These are phyloP conservation scores for Colletotrichum sidae DNA, from an alignment of 2,329 filamentous ascomycete genomes.

Conservation along the genomic window DNA sequence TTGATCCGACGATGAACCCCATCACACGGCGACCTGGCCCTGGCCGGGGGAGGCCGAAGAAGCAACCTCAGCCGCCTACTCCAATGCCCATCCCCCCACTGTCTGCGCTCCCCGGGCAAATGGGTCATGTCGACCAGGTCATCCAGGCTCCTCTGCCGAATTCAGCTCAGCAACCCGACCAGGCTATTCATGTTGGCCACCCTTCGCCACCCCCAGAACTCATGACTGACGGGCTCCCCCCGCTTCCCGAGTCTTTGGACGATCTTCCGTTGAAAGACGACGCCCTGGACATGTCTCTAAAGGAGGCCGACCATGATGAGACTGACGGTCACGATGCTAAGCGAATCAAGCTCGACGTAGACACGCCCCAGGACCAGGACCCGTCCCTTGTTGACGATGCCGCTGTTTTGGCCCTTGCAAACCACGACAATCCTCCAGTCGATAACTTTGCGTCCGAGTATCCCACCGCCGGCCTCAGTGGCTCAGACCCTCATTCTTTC, in stretches of 20 bases:
- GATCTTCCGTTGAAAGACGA: slow-evolving; percentile 32
- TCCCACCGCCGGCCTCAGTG: slow-evolving; percentile 41
- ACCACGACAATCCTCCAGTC: slow-evolving; percentile 52
- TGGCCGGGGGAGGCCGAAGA: slow-evolving; percentile 65
- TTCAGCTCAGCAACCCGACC: slow-evolving; percentile 16
- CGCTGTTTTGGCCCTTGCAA: slow-evolving; percentile 60
- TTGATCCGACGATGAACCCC: slow-evolving; percentile 66
- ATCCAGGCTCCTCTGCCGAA: slow-evolving; percentile 11
- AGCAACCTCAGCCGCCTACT: slow-evolving; percentile 48
- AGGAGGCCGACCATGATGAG: slow-evolving; percentile 44
- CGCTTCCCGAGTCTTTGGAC: slow-evolving; percentile 24
- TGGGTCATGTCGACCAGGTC: background rate
- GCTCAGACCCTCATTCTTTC: slow-evolving; percentile 45
- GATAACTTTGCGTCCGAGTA: slow-evolving; percentile 58
- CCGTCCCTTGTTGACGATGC: slow-evolving; percentile 56
- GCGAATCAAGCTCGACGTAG: slow-evolving; percentile 45
- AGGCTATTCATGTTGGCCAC: slow-evolving; percentile 4
- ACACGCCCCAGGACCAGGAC: slow-evolving; percentile 49
- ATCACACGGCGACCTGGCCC: slow-evolving; percentile 71
- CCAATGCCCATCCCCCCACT: slow-evolving; percentile 31
- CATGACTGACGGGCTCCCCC: slow-evolving; percentile 18
- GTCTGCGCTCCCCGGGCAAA: background rate
- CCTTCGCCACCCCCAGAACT: slow-evolving; percentile 2
- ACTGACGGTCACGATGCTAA: slow-evolving; percentile 33
- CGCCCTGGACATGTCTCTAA: slow-evolving; percentile 42